phyloP scores from a whole-genome alignment of 129 eudicot species.

The Erigeron canadensis region DNA sequence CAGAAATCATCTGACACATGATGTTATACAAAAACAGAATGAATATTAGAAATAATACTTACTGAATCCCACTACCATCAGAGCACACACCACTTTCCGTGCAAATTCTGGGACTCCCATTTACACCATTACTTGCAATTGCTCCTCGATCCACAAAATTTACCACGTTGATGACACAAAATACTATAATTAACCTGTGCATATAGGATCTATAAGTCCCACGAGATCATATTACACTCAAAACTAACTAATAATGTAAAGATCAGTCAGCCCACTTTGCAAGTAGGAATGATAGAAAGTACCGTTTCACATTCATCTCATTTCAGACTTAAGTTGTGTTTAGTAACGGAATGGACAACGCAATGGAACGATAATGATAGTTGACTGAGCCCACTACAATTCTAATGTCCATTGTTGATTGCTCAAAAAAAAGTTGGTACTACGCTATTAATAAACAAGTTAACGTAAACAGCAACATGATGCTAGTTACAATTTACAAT shows the following conservation, averaged over 20 bases:
- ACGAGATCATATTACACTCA: background rate
- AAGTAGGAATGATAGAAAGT: no score
- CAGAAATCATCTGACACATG: slow-evolving; percentile 7
- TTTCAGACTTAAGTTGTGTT: no score
- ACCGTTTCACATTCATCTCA: no score
- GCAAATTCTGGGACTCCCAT: slow-evolving; percentile 63
- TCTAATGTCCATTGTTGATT: no score
- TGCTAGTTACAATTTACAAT: no score
- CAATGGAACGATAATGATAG: no score
- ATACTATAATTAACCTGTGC: slow-evolving; percentile 67
- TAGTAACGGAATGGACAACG: no score
- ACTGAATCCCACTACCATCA: slow-evolving; percentile 88
- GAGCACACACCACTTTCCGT: slow-evolving; percentile 56
- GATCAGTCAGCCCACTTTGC: background rate
- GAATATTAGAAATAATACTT: slow-evolving; percentile 29
- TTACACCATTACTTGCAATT: slow-evolving; percentile 89
- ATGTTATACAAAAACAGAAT: background rate
- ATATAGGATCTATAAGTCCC: background rate
- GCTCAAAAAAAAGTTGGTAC: no score
- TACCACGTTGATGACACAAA: slow-evolving; percentile 74
- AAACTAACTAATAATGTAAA: no score
- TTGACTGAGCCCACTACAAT: no score
- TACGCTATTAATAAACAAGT: no score
- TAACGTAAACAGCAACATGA: no score
- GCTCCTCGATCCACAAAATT: slow-evolving; percentile 91